A percentile compares a stretch with the other conserved stretches of the same genome.
Evolutionary conservation across 1,284 basidiomycete genomes (phyloP).

Genomic region (Cryptococcus sp.): DNA sequence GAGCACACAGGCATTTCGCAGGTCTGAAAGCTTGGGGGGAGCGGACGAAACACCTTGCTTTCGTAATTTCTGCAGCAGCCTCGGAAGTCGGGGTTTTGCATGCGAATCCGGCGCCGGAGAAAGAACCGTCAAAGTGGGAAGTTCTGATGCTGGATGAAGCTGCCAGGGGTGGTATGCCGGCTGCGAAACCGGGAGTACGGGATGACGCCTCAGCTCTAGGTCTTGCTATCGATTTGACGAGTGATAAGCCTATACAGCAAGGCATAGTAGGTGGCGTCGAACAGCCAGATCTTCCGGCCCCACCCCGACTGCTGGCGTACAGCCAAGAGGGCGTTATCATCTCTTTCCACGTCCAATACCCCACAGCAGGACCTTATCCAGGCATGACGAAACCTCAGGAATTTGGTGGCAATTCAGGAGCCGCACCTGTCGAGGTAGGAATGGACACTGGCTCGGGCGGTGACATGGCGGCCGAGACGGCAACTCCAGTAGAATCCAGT

Average conservation of each 20-base stretch:
- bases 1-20: constrained; percentile 47
- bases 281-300: constrained; percentile 53
- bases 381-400: constrained; percentile 47
- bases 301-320: constrained; percentile 55
- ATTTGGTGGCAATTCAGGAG: not conserved
- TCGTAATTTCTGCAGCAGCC: constrained; percentile 55
- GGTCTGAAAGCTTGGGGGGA: constrained; percentile 52
- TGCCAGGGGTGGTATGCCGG: constrained; percentile 55
- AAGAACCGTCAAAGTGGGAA: constrained; percentile 50
- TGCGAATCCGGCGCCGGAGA: constrained; percentile 29
- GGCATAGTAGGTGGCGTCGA: constrained; percentile 55
- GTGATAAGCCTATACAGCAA: constrained; percentile 48
- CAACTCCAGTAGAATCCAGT: constrained; percentile 6
- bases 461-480: constrained; percentile 7
- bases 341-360: constrained; percentile 56
- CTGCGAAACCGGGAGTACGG: constrained; percentile 46
- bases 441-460: constrained; percentile 8
- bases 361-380: constrained; percentile 49
- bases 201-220: constrained; percentile 57
- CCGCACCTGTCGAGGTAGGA: not conserved
- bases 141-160: constrained; percentile 57
- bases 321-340: constrained; percentile 58
- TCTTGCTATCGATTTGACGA: constrained; percentile 57
- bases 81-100: constrained; percentile 51
- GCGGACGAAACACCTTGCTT: constrained; percentile 45